These are phyloP conservation scores for Coemansia brasiliensis DNA, from an alignment of 192 early-diverging fungal genomes.

Conservation along the genomic window DNA sequence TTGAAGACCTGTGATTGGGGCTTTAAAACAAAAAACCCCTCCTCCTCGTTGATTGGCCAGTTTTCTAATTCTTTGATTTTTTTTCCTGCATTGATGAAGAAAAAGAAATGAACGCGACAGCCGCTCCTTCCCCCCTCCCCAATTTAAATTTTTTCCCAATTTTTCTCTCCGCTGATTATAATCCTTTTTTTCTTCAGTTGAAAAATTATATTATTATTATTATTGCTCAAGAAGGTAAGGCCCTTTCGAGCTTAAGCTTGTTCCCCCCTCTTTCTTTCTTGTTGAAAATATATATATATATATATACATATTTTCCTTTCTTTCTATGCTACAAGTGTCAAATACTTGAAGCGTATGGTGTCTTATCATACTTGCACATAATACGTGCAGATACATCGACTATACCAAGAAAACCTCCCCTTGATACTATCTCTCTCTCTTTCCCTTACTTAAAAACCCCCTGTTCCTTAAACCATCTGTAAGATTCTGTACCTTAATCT, in stretches of 20 bases:
- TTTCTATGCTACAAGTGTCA: background rate
- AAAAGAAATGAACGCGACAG: background rate
- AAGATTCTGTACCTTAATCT: too few species aligned
- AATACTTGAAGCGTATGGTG: too few species aligned
- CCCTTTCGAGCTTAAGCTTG: background rate
- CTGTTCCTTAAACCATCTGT: too few species aligned
- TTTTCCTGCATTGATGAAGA: constrained; percentile 5
- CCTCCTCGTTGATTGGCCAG: constrained; percentile 7
- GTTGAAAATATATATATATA: background rate
- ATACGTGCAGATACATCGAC: too few species aligned
- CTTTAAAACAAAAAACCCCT: background rate
- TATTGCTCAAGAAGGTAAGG: constrained; percentile 22
- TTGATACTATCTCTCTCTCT: too few species aligned
- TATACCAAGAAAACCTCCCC: too few species aligned
- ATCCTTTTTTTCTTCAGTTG: constrained; percentile 31
- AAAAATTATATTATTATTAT: constrained; percentile 33
- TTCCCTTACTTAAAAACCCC: too few species aligned
- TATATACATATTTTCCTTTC: background rate
- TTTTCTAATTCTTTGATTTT: constrained; percentile 13
- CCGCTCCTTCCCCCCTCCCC: background rate
- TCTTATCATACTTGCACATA: too few species aligned
- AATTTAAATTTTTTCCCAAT: background rate
- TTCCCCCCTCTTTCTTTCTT: background rate
- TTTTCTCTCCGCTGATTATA: constrained; percentile 34
- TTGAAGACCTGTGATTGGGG: constrained; percentile 5